Percentiles rank a stretch among this genome's conserved stretches.
These are phyloP conservation scores for Petasospora fabianii DNA, from an alignment of 1,139 yeast species.

Conservation along the genomic window DNA sequence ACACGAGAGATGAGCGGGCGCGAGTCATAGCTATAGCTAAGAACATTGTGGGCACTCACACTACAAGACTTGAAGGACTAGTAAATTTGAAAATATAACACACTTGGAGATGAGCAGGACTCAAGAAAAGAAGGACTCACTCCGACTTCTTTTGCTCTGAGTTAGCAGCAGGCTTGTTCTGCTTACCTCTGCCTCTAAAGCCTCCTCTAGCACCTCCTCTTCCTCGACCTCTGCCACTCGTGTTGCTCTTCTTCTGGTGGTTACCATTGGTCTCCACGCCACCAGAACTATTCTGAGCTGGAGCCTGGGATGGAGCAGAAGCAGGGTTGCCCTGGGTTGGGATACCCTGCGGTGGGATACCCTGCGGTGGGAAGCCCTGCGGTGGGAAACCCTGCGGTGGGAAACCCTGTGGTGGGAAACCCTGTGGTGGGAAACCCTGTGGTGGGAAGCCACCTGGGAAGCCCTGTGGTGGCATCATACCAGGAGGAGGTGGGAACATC, in stretches of 20 bases:
- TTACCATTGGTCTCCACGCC: background rate
- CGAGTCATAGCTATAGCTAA: too few species aligned
- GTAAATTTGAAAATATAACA: too few species aligned
- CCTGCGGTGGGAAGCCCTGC: slow-evolving; percentile 20
- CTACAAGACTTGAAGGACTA: too few species aligned
- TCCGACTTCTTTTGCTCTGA: too few species aligned
- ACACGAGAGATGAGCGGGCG: too few species aligned
- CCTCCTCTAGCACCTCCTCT: slow-evolving; percentile 15
- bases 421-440: slow-evolving; percentile 22
- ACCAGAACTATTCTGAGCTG: slow-evolving; percentile 4
- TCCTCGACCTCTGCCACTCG: slow-evolving; percentile 26
- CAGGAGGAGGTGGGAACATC: slow-evolving; percentile 20
- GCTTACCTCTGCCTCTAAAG: background rate
- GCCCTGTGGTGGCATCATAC: slow-evolving; percentile 28
- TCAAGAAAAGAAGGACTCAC: too few species aligned
- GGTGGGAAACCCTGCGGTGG: slow-evolving; percentile 16
- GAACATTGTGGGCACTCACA: too few species aligned
- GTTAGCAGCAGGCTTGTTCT: too few species aligned
- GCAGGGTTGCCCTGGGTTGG: slow-evolving; percentile 20
- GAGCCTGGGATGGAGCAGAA: slow-evolving; percentile 1
- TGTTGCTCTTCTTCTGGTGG: slow-evolving; percentile 6
- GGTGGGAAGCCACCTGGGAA: slow-evolving; percentile 16
- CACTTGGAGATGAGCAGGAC: too few species aligned
- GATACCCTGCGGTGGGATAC: slow-evolving; percentile 15
- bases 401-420: slow-evolving; percentile 5